Evolutionary conservation across 2,329 filamentous ascomycete genomes (phyloP).

Genomic region (Verticillium longisporum): DNA sequence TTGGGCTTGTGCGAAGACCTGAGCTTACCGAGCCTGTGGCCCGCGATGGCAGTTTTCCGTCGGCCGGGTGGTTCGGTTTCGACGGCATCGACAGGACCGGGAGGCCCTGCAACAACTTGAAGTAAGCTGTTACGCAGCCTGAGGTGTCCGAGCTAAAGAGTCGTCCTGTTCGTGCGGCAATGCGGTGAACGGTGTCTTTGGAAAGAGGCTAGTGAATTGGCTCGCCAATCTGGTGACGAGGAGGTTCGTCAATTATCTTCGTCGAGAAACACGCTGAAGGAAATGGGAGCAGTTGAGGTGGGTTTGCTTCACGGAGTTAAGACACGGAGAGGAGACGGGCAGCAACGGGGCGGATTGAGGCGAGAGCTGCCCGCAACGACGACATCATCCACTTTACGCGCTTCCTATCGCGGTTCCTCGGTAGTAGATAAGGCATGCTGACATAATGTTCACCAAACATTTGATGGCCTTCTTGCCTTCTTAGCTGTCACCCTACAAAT

Average conservation of each 20-base stretch:
- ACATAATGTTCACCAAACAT: too few relatives aligned
- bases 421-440: neutral
- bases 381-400: neutral
- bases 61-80: slow-evolving; percentile 1
- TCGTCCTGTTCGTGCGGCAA: neutral
- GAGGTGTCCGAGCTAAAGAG: neutral
- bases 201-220: too few relatives aligned
- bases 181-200: neutral
- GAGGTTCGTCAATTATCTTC: neutral
- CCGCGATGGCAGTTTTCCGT: slow-evolving; percentile 12
- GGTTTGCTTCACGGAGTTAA: neutral
- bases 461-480: too few relatives aligned
- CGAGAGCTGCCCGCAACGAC: neutral
- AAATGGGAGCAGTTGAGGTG: neutral
- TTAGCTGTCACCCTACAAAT: too few relatives aligned
- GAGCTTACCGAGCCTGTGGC: slow-evolving; percentile 6
- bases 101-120: slow-evolving; percentile 11
- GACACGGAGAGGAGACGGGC: neutral
- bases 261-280: neutral
- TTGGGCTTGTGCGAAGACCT: neutral
- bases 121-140: slow-evolving; percentile 8
- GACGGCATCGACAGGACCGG: slow-evolving; percentile 12
- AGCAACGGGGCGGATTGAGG: neutral
- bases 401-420: neutral
- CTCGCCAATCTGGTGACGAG: too few relatives aligned